phyloP scores from a whole-genome alignment of 2,329 filamentous ascomycete species.

The Tolypocladium capitatum region DNA sequence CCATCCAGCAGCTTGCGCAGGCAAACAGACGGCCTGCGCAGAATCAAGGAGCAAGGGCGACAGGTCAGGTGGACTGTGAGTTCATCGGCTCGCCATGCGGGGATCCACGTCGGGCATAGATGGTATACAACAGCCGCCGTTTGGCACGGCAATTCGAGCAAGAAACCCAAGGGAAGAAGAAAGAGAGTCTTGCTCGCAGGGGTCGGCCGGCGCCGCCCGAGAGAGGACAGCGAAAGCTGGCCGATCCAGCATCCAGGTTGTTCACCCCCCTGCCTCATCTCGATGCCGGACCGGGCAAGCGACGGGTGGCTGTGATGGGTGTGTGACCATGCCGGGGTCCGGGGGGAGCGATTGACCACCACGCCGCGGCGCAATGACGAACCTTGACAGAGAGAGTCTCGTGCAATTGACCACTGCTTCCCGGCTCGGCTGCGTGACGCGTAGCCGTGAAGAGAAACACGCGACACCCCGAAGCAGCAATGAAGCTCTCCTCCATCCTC shows the following conservation, averaged over 20 bases:
- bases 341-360: too few relatives aligned
- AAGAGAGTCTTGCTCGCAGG: too few relatives aligned
- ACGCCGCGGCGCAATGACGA: too few relatives aligned
- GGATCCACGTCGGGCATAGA: neutral
- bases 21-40: neutral
- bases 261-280: too few relatives aligned
- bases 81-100: neutral
- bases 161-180: too few relatives aligned
- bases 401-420: neutral
- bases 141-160: too few relatives aligned
- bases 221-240: neutral
- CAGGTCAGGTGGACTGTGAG: neutral
- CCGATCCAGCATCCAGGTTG: too few relatives aligned
- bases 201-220: too few relatives aligned
- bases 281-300: too few relatives aligned
- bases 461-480: neutral
- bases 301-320: too few relatives aligned
- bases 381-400: neutral
- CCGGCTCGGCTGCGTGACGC: neutral
- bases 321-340: too few relatives aligned
- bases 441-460: neutral
- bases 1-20: neutral
- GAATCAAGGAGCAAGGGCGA: neutral
- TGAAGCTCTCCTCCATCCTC: neutral
- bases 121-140: too few relatives aligned